phyloP scores from a whole-genome alignment of 2,329 filamentous ascomycete genomes.

The Talaromyces sp. region DNA sequence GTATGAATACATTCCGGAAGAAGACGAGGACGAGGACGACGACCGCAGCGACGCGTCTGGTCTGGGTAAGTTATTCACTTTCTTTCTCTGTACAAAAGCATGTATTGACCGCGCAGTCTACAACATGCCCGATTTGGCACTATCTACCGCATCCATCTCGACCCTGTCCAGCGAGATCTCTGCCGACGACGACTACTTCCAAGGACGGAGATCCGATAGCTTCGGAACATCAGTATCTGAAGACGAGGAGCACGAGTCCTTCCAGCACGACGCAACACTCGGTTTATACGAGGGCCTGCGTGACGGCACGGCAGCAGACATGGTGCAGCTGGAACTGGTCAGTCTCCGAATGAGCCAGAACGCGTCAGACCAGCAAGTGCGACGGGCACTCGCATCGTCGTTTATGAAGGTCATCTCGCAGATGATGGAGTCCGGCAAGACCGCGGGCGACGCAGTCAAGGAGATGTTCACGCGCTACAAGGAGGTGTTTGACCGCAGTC shows the following conservation, averaged over 20 bases:
- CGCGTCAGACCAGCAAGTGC: slow-evolving; percentile 82
- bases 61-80: slow-evolving; percentile 24
- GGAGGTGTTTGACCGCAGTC: slow-evolving; percentile 53
- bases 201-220: slow-evolving; percentile 60
- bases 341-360: slow-evolving; percentile 87
- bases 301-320: slow-evolving; percentile 65
- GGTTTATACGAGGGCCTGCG: slow-evolving; percentile 83
- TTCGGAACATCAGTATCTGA: slow-evolving; percentile 70
- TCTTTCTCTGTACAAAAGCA: not conserved
- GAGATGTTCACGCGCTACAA: slow-evolving; percentile 60
- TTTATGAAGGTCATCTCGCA: slow-evolving; percentile 78
- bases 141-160: slow-evolving; percentile 55
- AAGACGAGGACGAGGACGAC: slow-evolving; percentile 61
- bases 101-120: slow-evolving; percentile 36
- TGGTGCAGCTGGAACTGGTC: slow-evolving; percentile 91
- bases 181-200: slow-evolving; percentile 28
- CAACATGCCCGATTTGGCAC: slow-evolving; percentile 43
- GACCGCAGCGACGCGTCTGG: slow-evolving; percentile 57
- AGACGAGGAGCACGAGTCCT: slow-evolving; percentile 54
- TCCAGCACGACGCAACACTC: slow-evolving; percentile 81
- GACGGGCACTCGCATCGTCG: slow-evolving; percentile 76
- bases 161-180: slow-evolving; percentile 55
- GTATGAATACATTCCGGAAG: slow-evolving; percentile 60
- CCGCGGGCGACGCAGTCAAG: slow-evolving; percentile 61
- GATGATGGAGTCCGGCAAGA: slow-evolving; percentile 48